Evolutionary conservation across 306 rosid species (phyloP).

Genomic region (Prunus mongolica): DNA sequence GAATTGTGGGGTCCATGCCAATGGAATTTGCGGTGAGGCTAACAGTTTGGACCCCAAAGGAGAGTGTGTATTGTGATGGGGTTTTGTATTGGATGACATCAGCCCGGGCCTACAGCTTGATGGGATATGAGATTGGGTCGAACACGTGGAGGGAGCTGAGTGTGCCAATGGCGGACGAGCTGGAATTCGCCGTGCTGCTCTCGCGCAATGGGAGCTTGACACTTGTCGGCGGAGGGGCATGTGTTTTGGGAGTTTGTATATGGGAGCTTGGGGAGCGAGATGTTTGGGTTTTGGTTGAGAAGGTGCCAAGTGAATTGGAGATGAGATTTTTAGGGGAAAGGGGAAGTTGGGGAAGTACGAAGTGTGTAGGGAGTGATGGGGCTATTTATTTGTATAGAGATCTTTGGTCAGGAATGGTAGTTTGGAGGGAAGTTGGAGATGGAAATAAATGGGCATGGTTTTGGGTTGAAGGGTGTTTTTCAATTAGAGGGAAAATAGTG

Average conservation of each 20-base stretch:
- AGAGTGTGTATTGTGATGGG: conserved; percentile 41
- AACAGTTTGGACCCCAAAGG: conserved; percentile 77
- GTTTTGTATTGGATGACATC: conserved; percentile 75
- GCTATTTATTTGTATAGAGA: conserved; percentile 52
- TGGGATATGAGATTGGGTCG: conserved; percentile 39
- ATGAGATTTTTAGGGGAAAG: conserved; percentile 40
- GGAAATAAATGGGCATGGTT: conserved; percentile 47
- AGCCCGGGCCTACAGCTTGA: conserved; percentile 56
- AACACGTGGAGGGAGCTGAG: conserved; percentile 50
- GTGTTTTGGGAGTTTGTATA: conserved; percentile 39
- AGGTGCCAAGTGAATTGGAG: conserved; percentile 54
- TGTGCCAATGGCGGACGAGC: conserved; percentile 62
- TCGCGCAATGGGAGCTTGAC: conserved; percentile 35
- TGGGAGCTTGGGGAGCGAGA: conserved; percentile 54
- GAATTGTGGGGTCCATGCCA: conserved; percentile 42
- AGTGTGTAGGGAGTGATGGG: conserved; percentile 56
- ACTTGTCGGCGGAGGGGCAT: conserved; percentile 57
- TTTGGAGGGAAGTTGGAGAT: conserved; percentile 33
- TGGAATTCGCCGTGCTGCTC: conserved; percentile 64
- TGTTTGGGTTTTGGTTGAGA: conserved; percentile 47
- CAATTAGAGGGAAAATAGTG: conserved; percentile 38
- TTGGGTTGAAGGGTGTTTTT: conserved; percentile 61
- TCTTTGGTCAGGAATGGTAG: conserved; percentile 57
- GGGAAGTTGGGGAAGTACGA: conserved; percentile 52
- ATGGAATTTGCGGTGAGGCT: conserved; percentile 70